Percentiles rank a stretch among this genome's conserved stretches.
These are phyloP conservation scores for Volvariella volvacea DNA, from an alignment of 1,284 basidiomycete genomes.

Conservation along the genomic window DNA sequence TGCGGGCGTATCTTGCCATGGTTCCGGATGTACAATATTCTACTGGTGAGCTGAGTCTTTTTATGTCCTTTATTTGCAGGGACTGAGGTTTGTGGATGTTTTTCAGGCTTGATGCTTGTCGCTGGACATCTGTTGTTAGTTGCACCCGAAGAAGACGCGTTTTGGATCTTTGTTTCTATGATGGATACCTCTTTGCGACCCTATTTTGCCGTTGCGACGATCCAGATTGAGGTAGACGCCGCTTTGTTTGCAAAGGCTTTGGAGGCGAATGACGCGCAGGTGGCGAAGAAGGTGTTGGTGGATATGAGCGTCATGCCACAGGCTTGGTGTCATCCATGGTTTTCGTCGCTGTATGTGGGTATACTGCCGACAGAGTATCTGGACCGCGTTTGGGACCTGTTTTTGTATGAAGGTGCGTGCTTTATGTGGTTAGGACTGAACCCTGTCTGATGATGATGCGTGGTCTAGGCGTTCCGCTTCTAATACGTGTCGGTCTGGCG, in stretches of 20 bases:
- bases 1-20: conserved; percentile 75
- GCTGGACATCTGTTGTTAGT: conserved; percentile 77
- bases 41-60: conserved; percentile 26
- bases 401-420: conserved; percentile 73
- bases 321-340: conserved; percentile 60
- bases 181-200: conserved; percentile 78
- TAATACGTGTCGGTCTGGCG: conserved; percentile 76
- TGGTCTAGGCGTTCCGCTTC: conserved; percentile 63
- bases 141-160: conserved; percentile 86
- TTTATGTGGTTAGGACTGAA: background rate
- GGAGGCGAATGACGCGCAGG: conserved; percentile 56
- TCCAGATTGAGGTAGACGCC: conserved; percentile 77
- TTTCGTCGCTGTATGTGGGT: conserved; percentile 68
- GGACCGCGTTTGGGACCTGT: conserved; percentile 82
- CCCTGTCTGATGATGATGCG: background rate
- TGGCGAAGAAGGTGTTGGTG: conserved; percentile 64
- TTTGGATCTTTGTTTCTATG: conserved; percentile 86
- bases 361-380: conserved; percentile 74
- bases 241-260: conserved; percentile 72
- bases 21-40: conserved; percentile 76
- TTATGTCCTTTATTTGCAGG: background rate
- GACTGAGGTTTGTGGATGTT: conserved; percentile 2
- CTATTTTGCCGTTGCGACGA: conserved; percentile 70
- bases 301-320: conserved; percentile 54
- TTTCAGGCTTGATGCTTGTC: conserved; percentile 64